Conservation (phyloP, 768 basidiomycete species). For the Macrolepiota fuliginosa region DNA sequence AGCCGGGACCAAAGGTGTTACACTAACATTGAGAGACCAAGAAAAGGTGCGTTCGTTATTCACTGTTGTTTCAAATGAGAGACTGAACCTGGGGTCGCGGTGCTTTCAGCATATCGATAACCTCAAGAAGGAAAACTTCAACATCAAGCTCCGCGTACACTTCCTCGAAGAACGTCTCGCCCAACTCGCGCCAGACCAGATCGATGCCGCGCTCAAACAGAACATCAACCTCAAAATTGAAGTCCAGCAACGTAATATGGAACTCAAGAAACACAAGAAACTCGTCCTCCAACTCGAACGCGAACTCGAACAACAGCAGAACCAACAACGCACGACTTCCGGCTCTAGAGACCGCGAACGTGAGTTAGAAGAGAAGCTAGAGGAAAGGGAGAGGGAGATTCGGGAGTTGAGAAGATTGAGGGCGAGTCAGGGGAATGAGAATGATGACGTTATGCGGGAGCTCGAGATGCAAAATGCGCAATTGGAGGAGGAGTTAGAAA, state of each 20-base stretch:
- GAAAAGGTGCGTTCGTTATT: constrained; percentile 68
- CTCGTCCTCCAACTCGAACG: constrained; percentile 81
- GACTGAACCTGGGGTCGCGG: not conserved
- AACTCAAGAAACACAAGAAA: constrained; percentile 91
- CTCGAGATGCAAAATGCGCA: constrained; percentile 61
- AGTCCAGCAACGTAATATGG: constrained; percentile 84
- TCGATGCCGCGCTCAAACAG: constrained; percentile 88
- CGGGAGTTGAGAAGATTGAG: constrained; percentile 60
- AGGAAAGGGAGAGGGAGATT: constrained; percentile 61
- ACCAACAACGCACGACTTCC: constrained; percentile 37
- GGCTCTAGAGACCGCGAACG: constrained; percentile 18
- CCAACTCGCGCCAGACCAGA: constrained; percentile 87
- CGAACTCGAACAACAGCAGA: constrained; percentile 71
- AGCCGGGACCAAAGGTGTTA: constrained; percentile 37
- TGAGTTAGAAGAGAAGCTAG: constrained; percentile 13
- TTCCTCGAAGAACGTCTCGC: constrained; percentile 93
- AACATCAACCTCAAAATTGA: constrained; percentile 93
- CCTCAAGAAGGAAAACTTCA: constrained; percentile 96
- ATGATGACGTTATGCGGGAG: constrained; percentile 57
- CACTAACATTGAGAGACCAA: constrained; percentile 89
- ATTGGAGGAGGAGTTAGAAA: constrained; percentile 73
- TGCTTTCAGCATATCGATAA: constrained; percentile 81
- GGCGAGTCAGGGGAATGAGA: constrained; percentile 29
- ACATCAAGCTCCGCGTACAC: constrained; percentile 92
- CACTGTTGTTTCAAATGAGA: not conserved